These are phyloP conservation scores for Cadophora sp. DNA, from an alignment of 2,329 filamentous ascomycete genomes.

Conservation along the genomic window DNA sequence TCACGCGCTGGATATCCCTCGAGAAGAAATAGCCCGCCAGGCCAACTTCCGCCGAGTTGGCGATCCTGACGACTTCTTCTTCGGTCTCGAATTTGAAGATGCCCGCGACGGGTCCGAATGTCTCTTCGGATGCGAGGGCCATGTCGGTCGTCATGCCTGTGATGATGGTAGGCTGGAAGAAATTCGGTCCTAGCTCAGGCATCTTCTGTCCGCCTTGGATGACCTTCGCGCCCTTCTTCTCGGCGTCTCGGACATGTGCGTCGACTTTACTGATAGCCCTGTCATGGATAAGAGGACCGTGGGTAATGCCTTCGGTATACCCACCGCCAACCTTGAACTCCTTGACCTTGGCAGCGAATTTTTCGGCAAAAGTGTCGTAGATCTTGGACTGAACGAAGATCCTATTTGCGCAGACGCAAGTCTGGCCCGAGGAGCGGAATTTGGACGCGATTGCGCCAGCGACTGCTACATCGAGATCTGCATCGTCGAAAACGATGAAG, in stretches of 20 bases:
- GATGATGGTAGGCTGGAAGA: slow-evolving; percentile 89
- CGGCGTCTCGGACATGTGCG: slow-evolving; percentile 79
- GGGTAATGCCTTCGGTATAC: slow-evolving; percentile 73
- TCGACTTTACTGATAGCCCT: slow-evolving; percentile 83
- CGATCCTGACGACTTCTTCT: slow-evolving; percentile 83
- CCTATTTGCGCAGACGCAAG: slow-evolving; percentile 89
- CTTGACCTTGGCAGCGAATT: slow-evolving; percentile 75
- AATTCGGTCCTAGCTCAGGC: slow-evolving; percentile 79
- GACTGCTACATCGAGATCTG: slow-evolving; percentile 85
- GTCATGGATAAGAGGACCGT: slow-evolving; percentile 85
- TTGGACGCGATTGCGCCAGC: slow-evolving; percentile 84
- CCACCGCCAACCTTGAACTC: slow-evolving; percentile 79
- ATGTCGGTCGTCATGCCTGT: slow-evolving; percentile 86
- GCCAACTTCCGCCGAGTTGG: slow-evolving; percentile 84
- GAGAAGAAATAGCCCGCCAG: slow-evolving; percentile 95
- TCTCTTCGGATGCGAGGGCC: slow-evolving; percentile 87
- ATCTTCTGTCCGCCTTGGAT: slow-evolving; percentile 77
- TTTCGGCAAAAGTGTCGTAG: slow-evolving; percentile 75
- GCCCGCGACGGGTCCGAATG: slow-evolving; percentile 92
- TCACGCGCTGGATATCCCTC: slow-evolving; percentile 63
- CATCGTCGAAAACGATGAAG: slow-evolving; percentile 96
- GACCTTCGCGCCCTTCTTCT: slow-evolving; percentile 77
- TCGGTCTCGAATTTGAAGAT: slow-evolving; percentile 90
- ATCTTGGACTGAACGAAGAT: slow-evolving; percentile 81
- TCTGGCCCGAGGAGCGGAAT: slow-evolving; percentile 94